Evolutionary conservation across 768 basidiomycete species (phyloP).

Genomic region (Sarcomyxa edulis): DNA sequence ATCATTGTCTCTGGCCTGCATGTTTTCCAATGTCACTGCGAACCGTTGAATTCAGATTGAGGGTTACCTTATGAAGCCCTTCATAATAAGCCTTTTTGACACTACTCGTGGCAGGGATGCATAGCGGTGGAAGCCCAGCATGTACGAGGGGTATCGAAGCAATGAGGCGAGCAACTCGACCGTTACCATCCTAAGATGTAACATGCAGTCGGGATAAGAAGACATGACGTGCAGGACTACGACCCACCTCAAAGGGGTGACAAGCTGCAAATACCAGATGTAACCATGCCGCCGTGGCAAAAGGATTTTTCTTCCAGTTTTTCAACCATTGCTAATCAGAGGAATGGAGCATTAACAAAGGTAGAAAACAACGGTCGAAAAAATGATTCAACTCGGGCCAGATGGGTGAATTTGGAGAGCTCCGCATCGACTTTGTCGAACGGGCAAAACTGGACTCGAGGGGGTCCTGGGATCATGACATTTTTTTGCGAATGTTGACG

Average conservation of each 20-base stretch:
- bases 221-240: too few relatives aligned
- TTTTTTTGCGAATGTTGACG: slow-evolving; percentile 1
- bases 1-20: background rate
- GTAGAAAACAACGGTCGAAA: background rate
- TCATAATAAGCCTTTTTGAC: slow-evolving; percentile 2
- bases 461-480: background rate
- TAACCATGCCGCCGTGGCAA: slow-evolving; percentile 1
- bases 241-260: slow-evolving; percentile 1
- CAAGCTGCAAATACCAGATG: slow-evolving; percentile 1
- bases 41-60: background rate
- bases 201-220: background rate
- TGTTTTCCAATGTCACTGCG: background rate
- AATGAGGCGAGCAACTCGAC: slow-evolving; percentile 1
- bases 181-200: background rate
- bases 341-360: background rate
- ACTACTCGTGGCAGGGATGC: background rate
- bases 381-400: slow-evolving; percentile 2
- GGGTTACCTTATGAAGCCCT: background rate
- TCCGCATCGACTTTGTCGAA: slow-evolving; percentile 1
- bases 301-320: slow-evolving; percentile 3
- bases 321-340: slow-evolving; percentile 1
- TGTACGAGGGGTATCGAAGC: slow-evolving; percentile 1
- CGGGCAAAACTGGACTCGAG: slow-evolving; percentile 1
- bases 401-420: slow-evolving; percentile 1
- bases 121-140: slow-evolving; percentile 2